Conservation (phyloP, 495 filamentous ascomycete species). For the Hypoxylon fuscum region DNA sequence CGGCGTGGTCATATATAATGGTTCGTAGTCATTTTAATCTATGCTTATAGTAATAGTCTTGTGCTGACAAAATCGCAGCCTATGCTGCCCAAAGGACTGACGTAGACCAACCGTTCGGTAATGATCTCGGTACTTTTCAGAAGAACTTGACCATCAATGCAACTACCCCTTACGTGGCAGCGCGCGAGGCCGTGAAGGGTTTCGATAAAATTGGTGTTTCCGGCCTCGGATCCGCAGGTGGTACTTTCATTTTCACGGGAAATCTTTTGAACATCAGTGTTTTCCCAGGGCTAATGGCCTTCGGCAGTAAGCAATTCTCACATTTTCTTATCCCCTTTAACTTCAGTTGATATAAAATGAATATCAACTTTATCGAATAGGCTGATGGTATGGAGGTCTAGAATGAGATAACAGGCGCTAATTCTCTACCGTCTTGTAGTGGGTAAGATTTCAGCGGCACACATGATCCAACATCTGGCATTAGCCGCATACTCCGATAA, state of each 20-base stretch:
- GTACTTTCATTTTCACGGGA: slow-evolving; percentile 56
- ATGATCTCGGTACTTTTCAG: slow-evolving; percentile 32
- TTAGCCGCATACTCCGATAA: slow-evolving; percentile 36
- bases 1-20: slow-evolving; percentile 45
- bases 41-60: not conserved
- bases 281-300: slow-evolving; percentile 40
- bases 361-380: not conserved
- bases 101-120: slow-evolving; percentile 22
- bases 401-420: no score
- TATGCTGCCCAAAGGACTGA: not conserved
- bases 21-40: slow-evolving; percentile 29
- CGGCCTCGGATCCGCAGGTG: slow-evolving; percentile 25
- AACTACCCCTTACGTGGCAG: slow-evolving; percentile 53
- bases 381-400: no score
- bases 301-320: slow-evolving; percentile 30
- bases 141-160: slow-evolving; percentile 44
- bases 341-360: not conserved
- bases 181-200: slow-evolving; percentile 46
- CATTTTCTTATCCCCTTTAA: not conserved
- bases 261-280: slow-evolving; percentile 45
- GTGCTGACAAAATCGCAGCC: slow-evolving; percentile 6
- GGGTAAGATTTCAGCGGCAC: slow-evolving; percentile 49
- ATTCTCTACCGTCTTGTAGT: slow-evolving; percentile 28
- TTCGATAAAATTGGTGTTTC: slow-evolving; percentile 34
- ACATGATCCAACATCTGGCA: slow-evolving; percentile 45